phyloP scores from a whole-genome alignment of 1,284 basidiomycete genomes.

The Boletellus sp. region DNA sequence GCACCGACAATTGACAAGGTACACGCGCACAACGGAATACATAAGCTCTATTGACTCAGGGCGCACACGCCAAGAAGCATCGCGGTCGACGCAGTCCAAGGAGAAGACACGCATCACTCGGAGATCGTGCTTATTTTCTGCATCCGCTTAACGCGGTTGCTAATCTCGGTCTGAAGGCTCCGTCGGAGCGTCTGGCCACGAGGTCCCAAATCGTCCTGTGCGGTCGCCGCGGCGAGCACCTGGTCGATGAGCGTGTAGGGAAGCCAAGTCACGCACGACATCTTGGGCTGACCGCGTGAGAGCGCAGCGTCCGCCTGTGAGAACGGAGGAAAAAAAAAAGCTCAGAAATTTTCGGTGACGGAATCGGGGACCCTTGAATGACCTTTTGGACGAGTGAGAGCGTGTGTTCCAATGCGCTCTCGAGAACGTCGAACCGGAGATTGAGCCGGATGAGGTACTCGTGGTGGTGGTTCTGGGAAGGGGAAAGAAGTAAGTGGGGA shows the following conservation, averaged over 20 bases:
- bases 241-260: constrained; percentile 88
- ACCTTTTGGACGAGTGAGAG: constrained; percentile 71
- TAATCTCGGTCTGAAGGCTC: constrained; percentile 55
- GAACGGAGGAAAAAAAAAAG: not conserved
- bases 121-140: constrained; percentile 48
- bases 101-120: constrained; percentile 8
- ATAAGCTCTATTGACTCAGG: too few relatives aligned
- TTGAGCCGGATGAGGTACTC: constrained; percentile 75
- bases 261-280: constrained; percentile 65
- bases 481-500: not conserved
- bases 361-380: constrained; percentile 18
- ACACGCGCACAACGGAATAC: too few relatives aligned
- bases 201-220: constrained; percentile 49
- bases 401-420: constrained; percentile 72
- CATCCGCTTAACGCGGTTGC: constrained; percentile 58
- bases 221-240: constrained; percentile 66
- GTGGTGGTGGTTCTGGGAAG: constrained; percentile 60
- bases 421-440: constrained; percentile 76
- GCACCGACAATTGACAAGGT: too few relatives aligned
- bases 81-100: not conserved
- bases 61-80: not conserved
- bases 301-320: constrained; percentile 56
- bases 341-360: not conserved
- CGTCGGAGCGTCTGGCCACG: constrained; percentile 40
- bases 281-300: constrained; percentile 51